Conservation (phyloP, 495 filamentous ascomycete genomes). For the Daldinia concentrica region DNA sequence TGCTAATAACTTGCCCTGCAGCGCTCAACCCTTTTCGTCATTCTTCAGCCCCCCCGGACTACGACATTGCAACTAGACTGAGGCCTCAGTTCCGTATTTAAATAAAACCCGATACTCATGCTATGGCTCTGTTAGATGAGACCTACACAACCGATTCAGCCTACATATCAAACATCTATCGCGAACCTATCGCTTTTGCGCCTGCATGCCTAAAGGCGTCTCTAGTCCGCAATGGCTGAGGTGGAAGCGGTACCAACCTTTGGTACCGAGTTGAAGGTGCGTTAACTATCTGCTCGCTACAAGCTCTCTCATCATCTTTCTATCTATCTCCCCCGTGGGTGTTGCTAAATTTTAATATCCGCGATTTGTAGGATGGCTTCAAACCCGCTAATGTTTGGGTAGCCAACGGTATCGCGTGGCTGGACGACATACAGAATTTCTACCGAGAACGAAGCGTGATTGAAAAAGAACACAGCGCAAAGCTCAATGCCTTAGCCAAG, state of each 20-base stretch:
- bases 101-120: constrained; percentile 23
- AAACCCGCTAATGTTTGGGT: constrained; percentile 95
- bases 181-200: constrained; percentile 8
- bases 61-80: constrained; percentile 2
- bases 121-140: constrained; percentile 42
- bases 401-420: constrained; percentile 85
- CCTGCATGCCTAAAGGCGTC: constrained; percentile 37
- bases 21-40: constrained; percentile 22
- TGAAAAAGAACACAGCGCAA: constrained; percentile 94
- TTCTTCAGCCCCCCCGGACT: constrained; percentile 7
- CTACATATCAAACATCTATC: constrained; percentile 15
- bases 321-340: background rate
- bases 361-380: constrained; percentile 79
- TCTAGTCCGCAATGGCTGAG: constrained; percentile 70
- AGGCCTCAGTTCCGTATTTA: constrained; percentile 3
- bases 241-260: constrained; percentile 79
- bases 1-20: constrained; percentile 8
- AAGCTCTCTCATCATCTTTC: background rate
- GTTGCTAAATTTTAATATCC: constrained; percentile 30
- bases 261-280: constrained; percentile 90
- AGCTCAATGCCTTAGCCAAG: constrained; percentile 85
- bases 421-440: constrained; percentile 96
- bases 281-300: constrained; percentile 3
- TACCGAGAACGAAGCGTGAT: constrained; percentile 93
- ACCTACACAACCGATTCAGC: constrained; percentile 19